phyloP scores from a whole-genome alignment of 176 grass and related monocot species.

The Triticum aestivum region DNA sequence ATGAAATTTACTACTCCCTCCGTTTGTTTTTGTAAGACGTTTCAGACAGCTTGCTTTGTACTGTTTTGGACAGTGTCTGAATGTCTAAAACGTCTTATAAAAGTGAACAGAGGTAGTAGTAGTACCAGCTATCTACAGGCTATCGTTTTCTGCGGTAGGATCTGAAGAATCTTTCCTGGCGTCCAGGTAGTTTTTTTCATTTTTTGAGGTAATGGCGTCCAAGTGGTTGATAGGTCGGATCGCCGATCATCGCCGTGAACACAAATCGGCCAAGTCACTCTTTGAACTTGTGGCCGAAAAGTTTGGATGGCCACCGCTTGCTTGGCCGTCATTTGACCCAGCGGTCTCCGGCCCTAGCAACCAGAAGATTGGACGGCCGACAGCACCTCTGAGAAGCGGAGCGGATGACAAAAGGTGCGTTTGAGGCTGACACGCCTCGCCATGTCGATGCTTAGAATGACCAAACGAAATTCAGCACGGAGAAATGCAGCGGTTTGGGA shows the following conservation, averaged over 20 bases:
- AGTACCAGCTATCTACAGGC: not conserved
- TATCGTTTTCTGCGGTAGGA: not conserved
- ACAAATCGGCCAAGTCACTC: slow-evolving; percentile 18
- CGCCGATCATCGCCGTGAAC: not conserved
- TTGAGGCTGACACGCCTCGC: not conserved
- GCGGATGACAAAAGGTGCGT: not conserved
- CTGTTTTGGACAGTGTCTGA: too few species aligned
- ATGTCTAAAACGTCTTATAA: too few species aligned
- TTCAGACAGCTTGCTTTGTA: too few species aligned
- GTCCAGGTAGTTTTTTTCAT: not conserved
- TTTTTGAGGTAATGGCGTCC: not conserved
- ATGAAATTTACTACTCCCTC: not conserved
- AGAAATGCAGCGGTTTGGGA: not conserved
- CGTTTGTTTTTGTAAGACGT: too few species aligned
- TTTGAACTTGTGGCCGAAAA: slow-evolving; percentile 11
- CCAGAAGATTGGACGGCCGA: slow-evolving; percentile 21
- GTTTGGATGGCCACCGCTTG: slow-evolving; percentile 14
- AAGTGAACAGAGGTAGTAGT: too few species aligned
- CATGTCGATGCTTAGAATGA: slow-evolving; percentile 1
- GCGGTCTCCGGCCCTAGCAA: not conserved
- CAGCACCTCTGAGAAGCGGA: not conserved
- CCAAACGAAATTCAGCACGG: not conserved
- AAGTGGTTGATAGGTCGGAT: not conserved
- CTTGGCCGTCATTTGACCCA: not conserved
- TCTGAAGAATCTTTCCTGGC: not conserved